Evolutionary conservation across 2,329 filamentous ascomycete genomes (phyloP).

Genomic region (Fusarium pininemorale): DNA sequence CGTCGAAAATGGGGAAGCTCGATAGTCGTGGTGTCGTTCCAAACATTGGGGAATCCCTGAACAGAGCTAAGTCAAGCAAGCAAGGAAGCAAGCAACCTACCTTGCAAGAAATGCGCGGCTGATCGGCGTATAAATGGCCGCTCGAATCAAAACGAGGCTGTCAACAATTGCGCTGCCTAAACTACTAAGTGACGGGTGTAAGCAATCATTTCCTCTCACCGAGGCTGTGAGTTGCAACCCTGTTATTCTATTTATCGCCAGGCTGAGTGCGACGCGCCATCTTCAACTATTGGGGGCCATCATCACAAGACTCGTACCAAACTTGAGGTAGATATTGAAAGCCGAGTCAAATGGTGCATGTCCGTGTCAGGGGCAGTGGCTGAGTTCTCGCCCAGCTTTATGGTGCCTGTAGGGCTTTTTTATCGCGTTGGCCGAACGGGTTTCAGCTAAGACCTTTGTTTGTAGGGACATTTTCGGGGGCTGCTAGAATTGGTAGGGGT

Average conservation of each 20-base stretch:
- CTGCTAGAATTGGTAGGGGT: background rate
- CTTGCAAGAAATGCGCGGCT: background rate
- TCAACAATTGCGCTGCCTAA: slow-evolving; percentile 14
- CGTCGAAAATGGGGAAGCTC: slow-evolving; percentile 14
- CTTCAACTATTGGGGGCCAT: background rate
- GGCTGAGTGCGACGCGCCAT: background rate
- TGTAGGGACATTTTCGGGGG: background rate
- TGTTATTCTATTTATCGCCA: background rate
- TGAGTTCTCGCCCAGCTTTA: slow-evolving; percentile 30
- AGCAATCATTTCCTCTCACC: slow-evolving; percentile 2
- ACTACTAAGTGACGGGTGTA: background rate
- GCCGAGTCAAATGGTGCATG: slow-evolving; percentile 25
- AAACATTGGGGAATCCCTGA: slow-evolving; percentile 24
- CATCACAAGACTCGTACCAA: slow-evolving; percentile 28
- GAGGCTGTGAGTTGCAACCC: background rate
- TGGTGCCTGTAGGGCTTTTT: slow-evolving; percentile 6
- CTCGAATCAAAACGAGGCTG: slow-evolving; percentile 15
- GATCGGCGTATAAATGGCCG: slow-evolving; percentile 17
- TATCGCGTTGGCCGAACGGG: slow-evolving; percentile 1
- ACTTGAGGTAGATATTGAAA: slow-evolving; percentile 1
- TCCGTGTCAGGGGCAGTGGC: slow-evolving; percentile 22
- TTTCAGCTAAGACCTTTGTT: background rate
- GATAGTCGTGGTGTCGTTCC: background rate
- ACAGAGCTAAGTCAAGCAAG: background rate
- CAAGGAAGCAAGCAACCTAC: background rate